A percentile compares a stretch with the other conserved stretches of the same genome.
Evolutionary conservation across 371 early-diverging fungal genomes (phyloP).

Genomic region (Vittaforma corneae): DNA sequence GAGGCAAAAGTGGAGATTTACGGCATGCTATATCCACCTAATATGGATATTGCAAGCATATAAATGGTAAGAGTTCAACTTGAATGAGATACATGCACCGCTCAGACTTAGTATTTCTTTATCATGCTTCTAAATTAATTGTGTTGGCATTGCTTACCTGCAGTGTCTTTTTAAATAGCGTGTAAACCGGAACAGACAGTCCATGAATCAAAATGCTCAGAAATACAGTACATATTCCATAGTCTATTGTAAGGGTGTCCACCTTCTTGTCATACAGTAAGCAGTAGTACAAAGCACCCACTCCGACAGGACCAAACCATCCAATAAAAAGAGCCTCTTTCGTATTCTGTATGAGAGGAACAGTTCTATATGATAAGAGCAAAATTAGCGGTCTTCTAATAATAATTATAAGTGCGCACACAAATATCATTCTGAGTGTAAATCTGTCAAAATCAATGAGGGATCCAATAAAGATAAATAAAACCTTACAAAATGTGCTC

Average conservation of each 20-base stretch:
- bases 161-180: too few relatives aligned
- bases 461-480: conserved; percentile 79
- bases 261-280: conserved; percentile 38
- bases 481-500: conserved; percentile 69
- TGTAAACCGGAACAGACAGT: conserved; percentile 38
- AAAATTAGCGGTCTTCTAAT: conserved; percentile 72
- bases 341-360: conserved; percentile 65
- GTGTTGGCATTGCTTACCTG: too few relatives aligned
- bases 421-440: conserved; percentile 62
- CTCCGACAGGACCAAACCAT: conserved; percentile 89
- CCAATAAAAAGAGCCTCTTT: conserved; percentile 79
- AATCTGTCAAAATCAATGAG: conserved; percentile 66
- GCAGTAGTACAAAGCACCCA: conserved; percentile 65
- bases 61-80: too few relatives aligned
- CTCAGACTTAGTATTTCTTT: too few relatives aligned
- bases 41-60: too few relatives aligned
- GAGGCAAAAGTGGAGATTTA: too few relatives aligned
- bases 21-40: too few relatives aligned
- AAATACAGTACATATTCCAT: conserved; percentile 41
- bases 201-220: conserved; percentile 48
- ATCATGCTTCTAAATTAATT: too few relatives aligned
- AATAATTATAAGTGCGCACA: conserved; percentile 65
- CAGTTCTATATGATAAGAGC: conserved; percentile 61
- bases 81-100: too few relatives aligned
- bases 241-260: conserved; percentile 29